Base-by-base conservation (phyloP, 208 protist genomes). In the Herpetomonas tarakana region DNA sequence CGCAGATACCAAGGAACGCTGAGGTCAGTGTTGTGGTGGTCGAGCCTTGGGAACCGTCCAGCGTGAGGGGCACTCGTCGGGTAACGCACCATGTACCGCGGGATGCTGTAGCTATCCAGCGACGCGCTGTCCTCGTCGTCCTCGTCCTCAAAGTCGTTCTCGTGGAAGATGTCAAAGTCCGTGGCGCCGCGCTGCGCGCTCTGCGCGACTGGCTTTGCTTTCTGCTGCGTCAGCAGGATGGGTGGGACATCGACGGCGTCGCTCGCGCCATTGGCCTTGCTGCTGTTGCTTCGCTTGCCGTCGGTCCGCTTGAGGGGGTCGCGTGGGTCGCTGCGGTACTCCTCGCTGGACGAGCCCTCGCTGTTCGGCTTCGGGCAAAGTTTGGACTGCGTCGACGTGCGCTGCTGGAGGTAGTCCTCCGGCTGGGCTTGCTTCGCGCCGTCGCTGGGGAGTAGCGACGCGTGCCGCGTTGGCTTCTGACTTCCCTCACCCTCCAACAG, bases 1-100 rank as follows among this genome's bases (percentile, higher is more conserved):
- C 82, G 81, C 38, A 89, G 56, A 38, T 87, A 52, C 82, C 88
- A 94, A 31, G 88, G 83, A 59, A 91, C 79, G 55, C 69, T 84
- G 25, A 85, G 49, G 41, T 50, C 63, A 52, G 65, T 74, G 35
- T 71, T 64, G 22, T 54, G 35, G 52, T 24, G 24, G 51, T 54
- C 50, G 30, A 51, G 39, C 41, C 28, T 54, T 24, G 47, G 35
- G 21, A 65, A 45, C 25, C 19, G 6, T 4, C 44, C 44, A 18
- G 19, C 4, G 19, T 18, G 44, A 22, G 11, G 11, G 9, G 16
- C 19, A 2, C 44, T 25, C 19, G 41, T 58, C 14, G 71, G 65
- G 71, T 88, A 91, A 3, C 64, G 74, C 18, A 57, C 54, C 27
- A 74, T 28, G 54, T 94, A 94, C 11, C 45, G 50, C 0, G 83